Percentiles rank a stretch among this genome's conserved stretches.
phyloP scores from a whole-genome alignment of 192 early-diverging fungal genomes.

The Backusella psychrophila region DNA sequence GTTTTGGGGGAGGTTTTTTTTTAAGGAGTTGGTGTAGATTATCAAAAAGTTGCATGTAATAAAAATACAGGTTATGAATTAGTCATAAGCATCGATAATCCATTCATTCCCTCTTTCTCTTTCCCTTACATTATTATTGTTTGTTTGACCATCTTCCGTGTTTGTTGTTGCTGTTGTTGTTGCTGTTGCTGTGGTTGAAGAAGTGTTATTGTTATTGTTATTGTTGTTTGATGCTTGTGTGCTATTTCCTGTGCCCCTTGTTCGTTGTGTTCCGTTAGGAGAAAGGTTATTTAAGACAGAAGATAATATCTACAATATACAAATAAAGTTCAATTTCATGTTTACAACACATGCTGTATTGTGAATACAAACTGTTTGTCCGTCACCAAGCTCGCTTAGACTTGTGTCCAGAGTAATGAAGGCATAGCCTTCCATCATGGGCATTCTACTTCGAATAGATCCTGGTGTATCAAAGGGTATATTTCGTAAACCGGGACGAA shows the following conservation, averaged over 20 bases:
- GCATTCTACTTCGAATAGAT: slow-evolving; percentile 15
- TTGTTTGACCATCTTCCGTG: background rate
- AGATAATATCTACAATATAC: background rate
- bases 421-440: slow-evolving; percentile 35
- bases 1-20: background rate
- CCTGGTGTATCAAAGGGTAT: slow-evolving; percentile 1
- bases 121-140: background rate
- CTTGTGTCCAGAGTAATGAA: slow-evolving; percentile 33
- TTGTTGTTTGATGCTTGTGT: background rate
- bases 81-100: background rate
- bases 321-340: background rate
- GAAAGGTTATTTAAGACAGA: slow-evolving; percentile 10
- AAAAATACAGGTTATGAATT: background rate
- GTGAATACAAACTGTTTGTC: slow-evolving; percentile 15
- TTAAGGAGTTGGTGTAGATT: too few relatives aligned
- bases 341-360: too few relatives aligned
- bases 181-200: background rate
- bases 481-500: background rate
- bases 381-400: slow-evolving; percentile 15
- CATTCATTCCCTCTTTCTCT: background rate
- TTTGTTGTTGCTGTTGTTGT: background rate
- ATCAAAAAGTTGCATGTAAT: background rate
- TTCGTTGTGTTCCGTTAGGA: background rate
- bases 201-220: background rate
- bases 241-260: background rate